Percentiles rank a stretch among this genome's conserved stretches.
Evolutionary conservation across 352 stramenopile species (phyloP).

Genomic region (Globisporangium splendens): DNA sequence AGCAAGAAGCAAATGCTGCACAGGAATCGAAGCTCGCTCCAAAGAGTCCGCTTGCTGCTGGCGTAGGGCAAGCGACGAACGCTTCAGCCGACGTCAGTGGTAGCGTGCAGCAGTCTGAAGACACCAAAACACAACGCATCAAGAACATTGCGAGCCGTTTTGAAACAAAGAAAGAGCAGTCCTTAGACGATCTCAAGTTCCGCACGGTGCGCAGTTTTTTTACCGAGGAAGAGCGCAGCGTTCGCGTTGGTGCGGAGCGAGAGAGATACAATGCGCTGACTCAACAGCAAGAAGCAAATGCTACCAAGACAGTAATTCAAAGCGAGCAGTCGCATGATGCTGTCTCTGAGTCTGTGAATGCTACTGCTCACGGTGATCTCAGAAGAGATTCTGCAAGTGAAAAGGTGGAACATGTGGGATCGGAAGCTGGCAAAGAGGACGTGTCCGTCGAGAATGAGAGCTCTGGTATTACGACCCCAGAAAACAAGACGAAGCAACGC

Average conservation of each 20-base stretch:
- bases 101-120: neutral
- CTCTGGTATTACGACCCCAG: too few species aligned
- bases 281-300: slow-evolving; percentile 23
- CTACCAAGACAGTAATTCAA: neutral
- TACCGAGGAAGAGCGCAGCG: slow-evolving; percentile 34
- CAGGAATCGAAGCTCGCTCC: slow-evolving; percentile 6
- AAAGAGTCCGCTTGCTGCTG: neutral
- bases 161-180: slow-evolving; percentile 37
- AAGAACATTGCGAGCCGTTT: slow-evolving; percentile 6
- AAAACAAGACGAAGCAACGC: too few species aligned
- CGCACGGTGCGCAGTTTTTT: slow-evolving; percentile 58
- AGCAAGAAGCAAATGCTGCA: slow-evolving; percentile 18
- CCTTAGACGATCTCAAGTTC: slow-evolving; percentile 46
- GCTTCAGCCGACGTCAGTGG: too few species aligned
- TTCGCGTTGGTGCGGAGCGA: slow-evolving; percentile 47
- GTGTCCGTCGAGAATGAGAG: too few species aligned
- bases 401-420: too few species aligned
- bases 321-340: too few species aligned
- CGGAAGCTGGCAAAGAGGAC: too few species aligned
- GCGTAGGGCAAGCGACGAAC: too few species aligned
- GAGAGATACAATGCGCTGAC: slow-evolving; percentile 52
- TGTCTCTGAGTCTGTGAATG: too few species aligned
- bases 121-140: neutral
- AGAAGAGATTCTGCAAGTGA: too few species aligned
- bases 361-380: too few species aligned